phyloP scores from a whole-genome alignment of 1,139 yeast species.

The Lodderomyces parapsilosis region DNA sequence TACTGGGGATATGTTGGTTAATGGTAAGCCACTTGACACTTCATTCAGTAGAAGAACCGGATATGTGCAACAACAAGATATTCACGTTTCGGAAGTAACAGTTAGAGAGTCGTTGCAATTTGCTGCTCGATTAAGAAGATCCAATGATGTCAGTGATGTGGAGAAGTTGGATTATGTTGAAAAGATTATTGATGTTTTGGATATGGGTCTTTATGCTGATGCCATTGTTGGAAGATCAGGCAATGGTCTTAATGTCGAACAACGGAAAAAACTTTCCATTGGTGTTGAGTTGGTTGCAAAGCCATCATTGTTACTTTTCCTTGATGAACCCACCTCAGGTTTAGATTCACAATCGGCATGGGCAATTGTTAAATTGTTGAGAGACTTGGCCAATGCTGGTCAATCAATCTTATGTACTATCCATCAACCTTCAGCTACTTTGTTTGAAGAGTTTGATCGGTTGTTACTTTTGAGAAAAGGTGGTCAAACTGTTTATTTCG shows the following conservation, averaged over 20 bases:
- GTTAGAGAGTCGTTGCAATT: conserved; percentile 62
- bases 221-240: conserved; percentile 59
- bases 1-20: conserved; percentile 64
- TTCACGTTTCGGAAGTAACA: conserved; percentile 56
- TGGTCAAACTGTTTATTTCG: conserved; percentile 79
- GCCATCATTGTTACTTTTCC: conserved; percentile 74
- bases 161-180: conserved; percentile 57
- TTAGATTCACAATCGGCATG: conserved; percentile 91
- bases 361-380: conserved; percentile 76
- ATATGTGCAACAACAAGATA: conserved; percentile 65
- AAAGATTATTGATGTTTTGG: conserved; percentile 52
- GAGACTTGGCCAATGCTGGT: conserved; percentile 73
- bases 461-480: conserved; percentile 69
- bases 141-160: conserved; percentile 31
- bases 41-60: conserved; percentile 62
- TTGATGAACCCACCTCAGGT: conserved; percentile 94
- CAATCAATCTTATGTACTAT: conserved; percentile 83
- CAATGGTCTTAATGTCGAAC: conserved; percentile 64
- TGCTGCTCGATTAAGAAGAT: conserved; percentile 61
- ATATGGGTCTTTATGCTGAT: conserved; percentile 63
- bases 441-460: conserved; percentile 77
- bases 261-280: conserved; percentile 63
- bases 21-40: conserved; percentile 52
- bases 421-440: conserved; percentile 79
- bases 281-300: conserved; percentile 89